Evolutionary conservation across 1,139 yeast species (phyloP).

Genomic region (Starmera stellimalicola): DNA sequence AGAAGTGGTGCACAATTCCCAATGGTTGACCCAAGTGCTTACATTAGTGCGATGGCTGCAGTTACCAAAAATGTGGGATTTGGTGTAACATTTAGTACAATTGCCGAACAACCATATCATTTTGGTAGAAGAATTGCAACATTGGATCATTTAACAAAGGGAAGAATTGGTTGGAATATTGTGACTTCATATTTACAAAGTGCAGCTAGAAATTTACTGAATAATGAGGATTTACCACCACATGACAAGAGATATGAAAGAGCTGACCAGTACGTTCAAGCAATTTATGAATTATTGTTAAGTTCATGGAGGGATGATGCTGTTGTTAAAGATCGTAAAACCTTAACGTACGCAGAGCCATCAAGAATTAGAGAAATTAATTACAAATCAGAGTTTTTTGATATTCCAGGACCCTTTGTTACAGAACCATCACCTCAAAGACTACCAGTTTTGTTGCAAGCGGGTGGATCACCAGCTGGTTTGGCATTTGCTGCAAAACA

Average conservation of each 20-base stretch:
- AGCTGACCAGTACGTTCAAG: slow-evolving; percentile 30
- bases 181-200: slow-evolving; percentile 29
- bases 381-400: slow-evolving; percentile 27
- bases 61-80: slow-evolving; percentile 29
- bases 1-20: slow-evolving; percentile 33
- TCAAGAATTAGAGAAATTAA: slow-evolving; percentile 27
- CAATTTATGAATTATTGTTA: slow-evolving; percentile 27
- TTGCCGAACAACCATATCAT: slow-evolving; percentile 29
- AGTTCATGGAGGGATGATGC: slow-evolving; percentile 36
- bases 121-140: slow-evolving; percentile 28
- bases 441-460: slow-evolving; percentile 32
- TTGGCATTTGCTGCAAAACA: slow-evolving; percentile 32
- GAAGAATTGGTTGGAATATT: slow-evolving; percentile 30
- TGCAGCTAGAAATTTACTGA: slow-evolving; percentile 26
- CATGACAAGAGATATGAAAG: slow-evolving; percentile 27
- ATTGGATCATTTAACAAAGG: slow-evolving; percentile 27
- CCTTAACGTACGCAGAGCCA: slow-evolving; percentile 27
- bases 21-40: slow-evolving; percentile 30
- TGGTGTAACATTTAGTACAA: slow-evolving; percentile 30
- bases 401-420: slow-evolving; percentile 30
- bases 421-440: slow-evolving; percentile 35
- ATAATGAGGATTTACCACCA: slow-evolving; percentile 24
- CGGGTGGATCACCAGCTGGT: slow-evolving; percentile 35
- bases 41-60: slow-evolving; percentile 31
- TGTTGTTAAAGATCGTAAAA: slow-evolving; percentile 21